Base-by-base conservation (phyloP, 2,329 filamentous ascomycete species). In the Botrytis fabae region DNA sequence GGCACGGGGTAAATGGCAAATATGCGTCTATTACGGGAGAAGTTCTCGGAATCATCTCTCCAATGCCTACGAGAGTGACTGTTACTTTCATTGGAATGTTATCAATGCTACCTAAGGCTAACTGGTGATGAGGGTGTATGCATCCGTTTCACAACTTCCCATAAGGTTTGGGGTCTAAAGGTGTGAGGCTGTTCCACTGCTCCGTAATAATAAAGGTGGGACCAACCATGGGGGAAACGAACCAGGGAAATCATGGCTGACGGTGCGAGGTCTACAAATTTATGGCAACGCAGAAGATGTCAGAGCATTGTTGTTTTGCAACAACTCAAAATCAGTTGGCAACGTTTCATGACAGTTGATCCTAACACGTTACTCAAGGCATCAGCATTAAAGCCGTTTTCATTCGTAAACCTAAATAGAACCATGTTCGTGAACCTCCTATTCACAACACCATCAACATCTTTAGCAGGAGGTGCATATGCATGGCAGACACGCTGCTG, bases 401-500 rank as follows among this genome's bases (percentile, higher is more conserved):
- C n/a, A 60, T 12, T 57, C 54, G 28, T 46, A 70, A 61, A 54
- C 48, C 59, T n/a, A 38, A 44, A 57, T 28, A 25, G 38, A 20
- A 46, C 20, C n/a, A 66, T n/a, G 46, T 66, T 59, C n/a, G 28
- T 71, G n/a, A 44, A 14, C 38, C 35, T 18, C 62, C 61, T 63
- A 10, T 54, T 59, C 48, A 57, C 59, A n/a, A 25, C 38, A 22
- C 32, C 40, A n/a, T 48, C 51, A 9, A 38, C 28, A 38, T 57
- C 57, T 57, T 57, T 54, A 54, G 62, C 70, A 70, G 66, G 60
- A 28, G 51, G 28, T 57, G 51, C 51, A 57, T 20, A 57, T 70
- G 61, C 61, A 64, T 61, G 59, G 59, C 48, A 40, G 51, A 62
- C 60, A 62, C 44, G 64, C 60, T 51, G 44, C 46, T 61, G 73